Evolutionary conservation across 2,329 filamentous ascomycete species (phyloP), one percentile per base, ranked within the genome.

Genomic region (Aspergillus sp.): DNA sequence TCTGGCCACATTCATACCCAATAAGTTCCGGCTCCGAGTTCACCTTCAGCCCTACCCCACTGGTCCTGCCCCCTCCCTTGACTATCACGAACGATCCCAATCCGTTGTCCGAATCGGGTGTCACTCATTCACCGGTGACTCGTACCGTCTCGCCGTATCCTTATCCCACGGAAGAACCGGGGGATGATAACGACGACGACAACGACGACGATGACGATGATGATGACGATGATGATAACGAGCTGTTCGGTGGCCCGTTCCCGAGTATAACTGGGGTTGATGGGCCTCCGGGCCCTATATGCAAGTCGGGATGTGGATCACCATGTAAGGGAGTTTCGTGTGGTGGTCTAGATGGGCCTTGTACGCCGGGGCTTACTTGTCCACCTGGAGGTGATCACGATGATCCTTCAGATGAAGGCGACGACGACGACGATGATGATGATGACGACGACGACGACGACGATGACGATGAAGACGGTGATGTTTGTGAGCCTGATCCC

Each of bases 41-140:
- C 37, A 52, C 37, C 27, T 52, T 52, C 37, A 44, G 19, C 3
- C 50, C 50, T 3, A 52, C 33, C 12, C 50, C 50, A 9, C 33
- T 23, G 11, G 14, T 52, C 14, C 21, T 31, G 6, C 50, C 50
- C 14, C 39, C 50, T 15, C 37, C 50, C 7, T 15, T 52, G 6
- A 41, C 31, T 35, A 52, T 45, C 15, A 52, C 50, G 2, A 45
- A 52, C 31, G 50, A 52, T 19, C 50, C 50, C 4, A 52, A 52
- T 45, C 50, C 50, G 1, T 8, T n/a, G 21, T 45, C 39, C 19
- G 37, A 44, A 19, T 11, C 47, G 12, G 50, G 50, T 8, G 50
- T 52, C 14, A 27, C 37, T 8, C 50, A 52, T 52, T 8, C 50
- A 21, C 50, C 50, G n/a, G 40, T 44, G 9, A 52, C 37, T 19